These are phyloP conservation scores for Candida namnaoensis DNA, from an alignment of 805 yeast genomes.

Conservation along the genomic window DNA sequence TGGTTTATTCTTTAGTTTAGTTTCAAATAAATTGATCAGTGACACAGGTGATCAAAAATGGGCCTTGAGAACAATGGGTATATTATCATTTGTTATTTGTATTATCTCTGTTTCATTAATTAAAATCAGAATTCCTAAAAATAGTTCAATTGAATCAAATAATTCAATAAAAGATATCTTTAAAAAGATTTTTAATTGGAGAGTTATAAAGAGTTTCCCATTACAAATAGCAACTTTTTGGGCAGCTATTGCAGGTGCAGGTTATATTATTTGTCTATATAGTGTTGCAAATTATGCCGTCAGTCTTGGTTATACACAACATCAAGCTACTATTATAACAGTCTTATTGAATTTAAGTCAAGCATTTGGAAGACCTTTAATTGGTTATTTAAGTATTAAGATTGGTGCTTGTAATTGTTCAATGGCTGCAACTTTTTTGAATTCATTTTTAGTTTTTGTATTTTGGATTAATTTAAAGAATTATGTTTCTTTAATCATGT, in stretches of 20 bases:
- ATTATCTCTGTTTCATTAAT: slow-evolving; percentile 32
- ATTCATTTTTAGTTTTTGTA: slow-evolving; percentile 29
- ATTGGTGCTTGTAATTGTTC: slow-evolving; percentile 40
- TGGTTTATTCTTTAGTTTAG: slow-evolving; percentile 35
- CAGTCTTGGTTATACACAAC: slow-evolving; percentile 34
- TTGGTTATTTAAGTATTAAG: slow-evolving; percentile 36
- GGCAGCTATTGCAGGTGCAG: slow-evolving; percentile 26
- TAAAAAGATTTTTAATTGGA: slow-evolving; percentile 23
- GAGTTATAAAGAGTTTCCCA: slow-evolving; percentile 21
- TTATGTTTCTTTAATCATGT: slow-evolving; percentile 30
- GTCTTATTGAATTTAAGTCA: slow-evolving; percentile 39
- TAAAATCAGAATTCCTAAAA: slow-evolving; percentile 32
- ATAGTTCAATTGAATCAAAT: slow-evolving; percentile 2
- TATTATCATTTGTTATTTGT: slow-evolving; percentile 27
- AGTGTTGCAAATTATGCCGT: slow-evolving; percentile 38
- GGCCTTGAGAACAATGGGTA: slow-evolving; percentile 38
- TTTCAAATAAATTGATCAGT: slow-evolving; percentile 31
- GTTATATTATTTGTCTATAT: slow-evolving; percentile 35
- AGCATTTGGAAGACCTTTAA: slow-evolving; percentile 37
- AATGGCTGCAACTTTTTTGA: slow-evolving; percentile 22
- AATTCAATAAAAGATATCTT: slow-evolving; percentile 7
- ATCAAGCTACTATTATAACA: slow-evolving; percentile 35
- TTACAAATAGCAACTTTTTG: slow-evolving; percentile 26
- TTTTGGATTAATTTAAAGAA: slow-evolving; percentile 41
- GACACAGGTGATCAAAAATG: slow-evolving; percentile 33